phyloP scores from a whole-genome alignment of 257 asterid genomes.

The Solanum etuberosum region DNA sequence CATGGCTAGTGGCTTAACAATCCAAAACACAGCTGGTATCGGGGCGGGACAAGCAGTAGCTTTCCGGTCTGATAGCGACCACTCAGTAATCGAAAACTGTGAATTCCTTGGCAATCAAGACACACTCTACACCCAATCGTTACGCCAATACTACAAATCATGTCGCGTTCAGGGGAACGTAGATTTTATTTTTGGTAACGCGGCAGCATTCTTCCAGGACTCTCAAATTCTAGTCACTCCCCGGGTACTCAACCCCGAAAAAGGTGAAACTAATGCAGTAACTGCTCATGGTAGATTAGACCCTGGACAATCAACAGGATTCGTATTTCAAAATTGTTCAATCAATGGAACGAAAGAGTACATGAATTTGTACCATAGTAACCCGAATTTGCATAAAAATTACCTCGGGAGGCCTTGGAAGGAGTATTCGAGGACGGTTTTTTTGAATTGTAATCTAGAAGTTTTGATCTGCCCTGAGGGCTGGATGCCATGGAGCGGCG shows the following conservation, averaged over 20 bases:
- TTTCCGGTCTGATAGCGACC: constrained; percentile 41
- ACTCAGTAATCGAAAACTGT: constrained; percentile 28
- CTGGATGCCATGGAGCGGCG: constrained; percentile 14
- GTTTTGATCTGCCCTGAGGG: not conserved
- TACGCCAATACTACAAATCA: constrained; percentile 47
- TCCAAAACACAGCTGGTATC: constrained; percentile 38
- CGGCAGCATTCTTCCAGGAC: constrained; percentile 38
- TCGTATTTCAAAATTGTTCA: constrained; percentile 28
- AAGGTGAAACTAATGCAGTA: constrained; percentile 36
- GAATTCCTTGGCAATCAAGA: constrained; percentile 51
- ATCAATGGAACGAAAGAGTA: constrained; percentile 40
- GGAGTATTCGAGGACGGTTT: constrained; percentile 35
- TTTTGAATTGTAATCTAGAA: constrained; percentile 17
- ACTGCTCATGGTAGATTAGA: constrained; percentile 48
- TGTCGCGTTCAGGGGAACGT: constrained; percentile 37
- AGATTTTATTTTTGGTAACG: constrained; percentile 48
- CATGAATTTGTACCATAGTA: constrained; percentile 18
- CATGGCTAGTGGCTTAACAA: constrained; percentile 36
- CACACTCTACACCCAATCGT: constrained; percentile 40
- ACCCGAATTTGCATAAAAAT: constrained; percentile 20
- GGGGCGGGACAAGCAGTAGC: constrained; percentile 50
- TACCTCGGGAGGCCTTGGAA: constrained; percentile 61
- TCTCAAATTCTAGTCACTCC: constrained; percentile 32
- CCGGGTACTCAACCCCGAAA: constrained; percentile 18
- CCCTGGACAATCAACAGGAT: constrained; percentile 43